Percentiles rank a stretch among this genome's conserved stretches.
phyloP scores from a whole-genome alignment of 2,329 filamentous ascomycete genomes.

The Coniochaeta sp. region DNA sequence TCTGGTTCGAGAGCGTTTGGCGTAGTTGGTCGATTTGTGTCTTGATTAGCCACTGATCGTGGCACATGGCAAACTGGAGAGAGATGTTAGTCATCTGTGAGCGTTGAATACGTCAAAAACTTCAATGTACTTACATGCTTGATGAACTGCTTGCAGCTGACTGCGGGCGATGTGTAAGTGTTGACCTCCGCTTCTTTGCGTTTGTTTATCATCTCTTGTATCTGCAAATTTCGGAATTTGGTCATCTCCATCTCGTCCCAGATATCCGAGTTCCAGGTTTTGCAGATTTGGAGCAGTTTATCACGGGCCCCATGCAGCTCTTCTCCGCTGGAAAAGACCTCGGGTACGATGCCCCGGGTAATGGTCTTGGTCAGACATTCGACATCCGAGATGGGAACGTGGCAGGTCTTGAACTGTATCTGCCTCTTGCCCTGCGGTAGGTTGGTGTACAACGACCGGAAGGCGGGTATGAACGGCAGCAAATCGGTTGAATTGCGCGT shows the following conservation, averaged over 20 bases:
- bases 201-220: constrained; percentile 73
- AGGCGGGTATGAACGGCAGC: constrained; percentile 70
- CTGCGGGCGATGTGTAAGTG: constrained; percentile 57
- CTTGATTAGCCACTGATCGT: constrained; percentile 94
- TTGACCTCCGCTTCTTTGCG: constrained; percentile 54
- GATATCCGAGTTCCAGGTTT: constrained; percentile 62
- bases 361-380: constrained; percentile 75
- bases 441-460: constrained; percentile 59
- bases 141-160: constrained; percentile 69
- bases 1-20: constrained; percentile 89
- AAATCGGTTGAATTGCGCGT: constrained; percentile 75
- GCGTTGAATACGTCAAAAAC: too few species aligned
- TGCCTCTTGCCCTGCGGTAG: constrained; percentile 60
- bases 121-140: constrained; percentile 65
- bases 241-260: constrained; percentile 83
- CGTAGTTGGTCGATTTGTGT: constrained; percentile 86
- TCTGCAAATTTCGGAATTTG: constrained; percentile 72
- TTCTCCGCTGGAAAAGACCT: constrained; percentile 48
- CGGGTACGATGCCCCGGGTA: constrained; percentile 50
- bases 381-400: constrained; percentile 68
- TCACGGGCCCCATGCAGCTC: constrained; percentile 50
- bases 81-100: neutral
- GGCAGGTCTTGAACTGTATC: constrained; percentile 58
- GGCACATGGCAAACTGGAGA: constrained; percentile 84
- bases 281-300: constrained; percentile 60